Evolutionary conservation across 2,329 filamentous ascomycete species (phyloP).

Genomic region (Penicillium italicum): DNA sequence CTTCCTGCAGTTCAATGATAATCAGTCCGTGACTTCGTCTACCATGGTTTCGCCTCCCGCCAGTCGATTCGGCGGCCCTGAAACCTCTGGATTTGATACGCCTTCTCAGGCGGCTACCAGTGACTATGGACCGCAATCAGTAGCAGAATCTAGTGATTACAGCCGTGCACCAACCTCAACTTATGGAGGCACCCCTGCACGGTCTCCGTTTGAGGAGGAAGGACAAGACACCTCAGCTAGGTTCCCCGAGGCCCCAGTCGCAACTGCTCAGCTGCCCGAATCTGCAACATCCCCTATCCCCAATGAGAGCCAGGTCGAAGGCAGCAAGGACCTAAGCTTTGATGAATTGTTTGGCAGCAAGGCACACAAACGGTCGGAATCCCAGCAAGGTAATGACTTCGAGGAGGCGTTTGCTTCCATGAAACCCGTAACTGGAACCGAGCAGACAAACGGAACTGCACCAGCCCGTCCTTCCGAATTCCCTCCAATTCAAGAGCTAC

Average conservation of each 20-base stretch:
- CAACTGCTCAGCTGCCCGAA: slow-evolving; percentile 16
- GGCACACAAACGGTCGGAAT: slow-evolving; percentile 43
- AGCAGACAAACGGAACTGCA: slow-evolving; percentile 32
- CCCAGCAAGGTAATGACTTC: slow-evolving; percentile 47
- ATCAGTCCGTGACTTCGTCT: slow-evolving; percentile 71
- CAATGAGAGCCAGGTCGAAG: slow-evolving; percentile 22
- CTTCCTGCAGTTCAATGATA: slow-evolving; percentile 66
- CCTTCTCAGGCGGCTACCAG: slow-evolving; percentile 39
- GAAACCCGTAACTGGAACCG: slow-evolving; percentile 48
- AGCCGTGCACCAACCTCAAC: slow-evolving; percentile 15
- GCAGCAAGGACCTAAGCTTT: slow-evolving; percentile 40
- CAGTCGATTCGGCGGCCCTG: slow-evolving; percentile 57
- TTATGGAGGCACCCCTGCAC: slow-evolving; percentile 16
- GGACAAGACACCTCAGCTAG: slow-evolving; percentile 20
- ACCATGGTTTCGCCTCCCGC: slow-evolving; percentile 72
- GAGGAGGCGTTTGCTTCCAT: slow-evolving; percentile 47
- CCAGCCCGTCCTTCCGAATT: slow-evolving; percentile 62
- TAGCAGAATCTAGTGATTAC: slow-evolving; percentile 23
- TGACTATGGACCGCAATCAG: slow-evolving; percentile 34
- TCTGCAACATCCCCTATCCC: slow-evolving; percentile 46
- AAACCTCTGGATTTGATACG: slow-evolving; percentile 46
- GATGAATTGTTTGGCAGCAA: slow-evolving; percentile 46
- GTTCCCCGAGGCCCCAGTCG: slow-evolving; percentile 21
- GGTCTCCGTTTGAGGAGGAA: slow-evolving; percentile 39
- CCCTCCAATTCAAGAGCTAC: slow-evolving; percentile 85